Evolutionary conservation across 805 yeast genomes (phyloP), one percentile per base, ranked within the genome.

Genomic region (Isabelozyma gotoi): DNA sequence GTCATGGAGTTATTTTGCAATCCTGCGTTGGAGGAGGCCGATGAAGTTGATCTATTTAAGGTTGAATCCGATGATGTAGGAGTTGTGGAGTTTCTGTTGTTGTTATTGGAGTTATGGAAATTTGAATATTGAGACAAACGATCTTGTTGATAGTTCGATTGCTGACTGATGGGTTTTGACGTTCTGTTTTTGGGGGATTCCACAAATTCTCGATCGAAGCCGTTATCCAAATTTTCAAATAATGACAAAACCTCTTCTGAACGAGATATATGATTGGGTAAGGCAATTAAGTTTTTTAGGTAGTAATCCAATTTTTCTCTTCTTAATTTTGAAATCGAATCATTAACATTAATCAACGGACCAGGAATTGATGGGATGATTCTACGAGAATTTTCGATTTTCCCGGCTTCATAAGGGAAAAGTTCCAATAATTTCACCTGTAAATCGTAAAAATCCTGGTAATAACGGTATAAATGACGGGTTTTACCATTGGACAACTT

Each of bases 361-460:
- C 98, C 99, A 0, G 99, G 98, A 57, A 94, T 91, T 51, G 84
- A 89, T 6, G 99, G 99, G 44, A 94, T 74, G 21, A 86, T 84
- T 50, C 99, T 80, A 41, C 82, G 80, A 19, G 81, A 74, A 63
- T 86, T 86, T 42, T 82, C 84, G 36, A 81, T 83, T 52, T 88
- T 82, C 11, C 97, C 97, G 7, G 97, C 96, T 64, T 92, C 99
- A 47, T 77, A 81, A 6, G 97, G 97, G 73, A 87, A 94, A 19
- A 82, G 74, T 55, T 86, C 94, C 40, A 92, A 72, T 40, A 94
- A 71, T 48, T 77, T 80, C 41, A 90, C 90, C 62, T 94, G 99
- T 60, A 91, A 79, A 61, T 94, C 96, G 63, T 91, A 94, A 60
- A 94, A 94, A 67, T 94, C 99, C 62, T 92, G 97, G 66, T 94